phyloP scores from a whole-genome alignment of 169 alveolate species.

The Eimeria praecox region DNA sequence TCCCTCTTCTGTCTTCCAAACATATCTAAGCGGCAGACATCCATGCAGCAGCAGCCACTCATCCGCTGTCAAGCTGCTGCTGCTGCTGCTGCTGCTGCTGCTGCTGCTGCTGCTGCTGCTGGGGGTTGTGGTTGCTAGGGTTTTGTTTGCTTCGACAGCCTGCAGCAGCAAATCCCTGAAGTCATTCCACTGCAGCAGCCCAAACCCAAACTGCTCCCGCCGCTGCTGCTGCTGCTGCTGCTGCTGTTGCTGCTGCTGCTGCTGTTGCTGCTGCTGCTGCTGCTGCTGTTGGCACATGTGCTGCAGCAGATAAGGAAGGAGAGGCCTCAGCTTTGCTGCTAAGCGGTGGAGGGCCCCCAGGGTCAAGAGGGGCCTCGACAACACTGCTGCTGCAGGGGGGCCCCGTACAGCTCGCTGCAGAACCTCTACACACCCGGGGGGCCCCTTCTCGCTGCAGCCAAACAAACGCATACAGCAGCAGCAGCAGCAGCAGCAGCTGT shows the following conservation, averaged over 20 bases:
- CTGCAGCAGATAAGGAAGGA: neutral
- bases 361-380: constrained; percentile 37
- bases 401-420: constrained; percentile 21
- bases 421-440: constrained; percentile 13
- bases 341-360: constrained; percentile 33
- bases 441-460: constrained; percentile 46
- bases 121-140: neutral
- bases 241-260: constrained; percentile 45
- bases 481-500: neutral
- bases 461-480: neutral
- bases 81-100: constrained; percentile 3
- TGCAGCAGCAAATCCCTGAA: constrained; percentile 50
- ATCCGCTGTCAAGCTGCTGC: neutral
- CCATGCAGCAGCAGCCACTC: constrained; percentile 72
- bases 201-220: constrained; percentile 31
- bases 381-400: constrained; percentile 42
- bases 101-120: neutral
- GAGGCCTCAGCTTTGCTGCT: constrained; percentile 7
- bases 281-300: constrained; percentile 23
- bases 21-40: neutral
- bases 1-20: constrained; percentile 7
- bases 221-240: constrained; percentile 55
- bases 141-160: neutral
- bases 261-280: constrained; percentile 49
- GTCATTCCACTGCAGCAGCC: constrained; percentile 28